Base-by-base conservation (phyloP, 2,329 filamentous ascomycete genomes). In the Cadophora gregata region DNA sequence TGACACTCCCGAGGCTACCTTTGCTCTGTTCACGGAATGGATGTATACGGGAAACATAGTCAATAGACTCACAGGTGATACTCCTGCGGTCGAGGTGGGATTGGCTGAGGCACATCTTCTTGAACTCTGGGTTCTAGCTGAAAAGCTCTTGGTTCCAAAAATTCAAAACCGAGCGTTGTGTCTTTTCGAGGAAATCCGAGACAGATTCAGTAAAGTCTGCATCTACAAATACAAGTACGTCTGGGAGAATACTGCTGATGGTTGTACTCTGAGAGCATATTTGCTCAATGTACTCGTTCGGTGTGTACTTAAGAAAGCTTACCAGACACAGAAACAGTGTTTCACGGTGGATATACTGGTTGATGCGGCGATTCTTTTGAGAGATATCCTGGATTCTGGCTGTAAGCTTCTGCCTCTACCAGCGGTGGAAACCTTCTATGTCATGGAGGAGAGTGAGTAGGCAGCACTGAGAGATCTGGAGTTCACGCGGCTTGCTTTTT, bases 21-120 rank as follows among this genome's bases (percentile, higher is more conserved):
- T 63, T 25, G 21, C 9, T 21, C 21, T 67, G 12, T 24, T 67
- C 12, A 10, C 24, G 1, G 25, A 62, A 31, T 65, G 48, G 48
- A 10, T 62, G 7, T 65, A 65, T 29, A 58, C 59, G 1, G 51
- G 51, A 21, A 31, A 9, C 14, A 21, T 55, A 12, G 14, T 16
- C 38, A 42, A 42, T 16, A 42, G 14, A 42, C 14, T 42, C 4
- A 4, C 14, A 8, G 38, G 16, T 16, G 38, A 16, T 42, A 16
- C 38, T 9, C 7, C 38, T 42, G 4, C 7, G 38, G 38, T 10
- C 38, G 38, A 9, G 38, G 38, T 42, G 8, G 38, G 38, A 16
- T 42, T 42, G 8, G 14, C 14, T 4, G 14, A 45, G 14, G 38
- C 6, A 5, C 1, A n/a, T 19, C 38, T 45, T 19, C 38, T 45